These are phyloP conservation scores for Chytriomyces sp. DNA, from an alignment of 192 early-diverging fungal species.

Conservation along the genomic window DNA sequence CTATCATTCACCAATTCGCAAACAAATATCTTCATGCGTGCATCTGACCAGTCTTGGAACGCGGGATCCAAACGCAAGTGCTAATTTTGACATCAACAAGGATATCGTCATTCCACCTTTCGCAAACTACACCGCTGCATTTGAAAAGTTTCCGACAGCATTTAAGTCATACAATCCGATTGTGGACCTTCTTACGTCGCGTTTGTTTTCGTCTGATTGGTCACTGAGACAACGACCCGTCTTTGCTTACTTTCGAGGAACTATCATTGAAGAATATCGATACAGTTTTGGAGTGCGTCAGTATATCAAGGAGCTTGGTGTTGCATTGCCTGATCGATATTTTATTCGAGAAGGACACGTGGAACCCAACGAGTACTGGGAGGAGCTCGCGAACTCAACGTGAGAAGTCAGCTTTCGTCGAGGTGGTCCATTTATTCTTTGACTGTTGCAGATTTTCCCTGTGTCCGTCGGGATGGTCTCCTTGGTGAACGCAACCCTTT, in stretches of 20 bases:
- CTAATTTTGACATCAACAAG: background rate
- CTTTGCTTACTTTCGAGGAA: constrained; percentile 41
- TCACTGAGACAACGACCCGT: constrained; percentile 8
- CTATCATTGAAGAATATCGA: constrained; percentile 36
- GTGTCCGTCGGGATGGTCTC: constrained; percentile 36
- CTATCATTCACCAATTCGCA: constrained; percentile 18
- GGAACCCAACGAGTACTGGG: constrained; percentile 23
- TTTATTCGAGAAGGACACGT: constrained; percentile 17
- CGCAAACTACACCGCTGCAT: constrained; percentile 9
- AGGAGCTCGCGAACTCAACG: constrained; percentile 30
- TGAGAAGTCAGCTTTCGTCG: too few species aligned
- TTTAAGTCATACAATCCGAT: background rate
- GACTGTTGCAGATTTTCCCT: constrained; percentile 37
- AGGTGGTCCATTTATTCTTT: too few species aligned
- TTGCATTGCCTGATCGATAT: constrained; percentile 13
- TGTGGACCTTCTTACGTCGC: background rate
- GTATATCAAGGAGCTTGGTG: constrained; percentile 23
- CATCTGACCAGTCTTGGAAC: constrained; percentile 32
- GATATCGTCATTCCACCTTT: constrained; percentile 37
- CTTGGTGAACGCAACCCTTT: constrained; percentile 11
- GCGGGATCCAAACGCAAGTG: background rate
- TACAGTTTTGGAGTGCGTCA: constrained; percentile 40
- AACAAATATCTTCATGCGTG: constrained; percentile 3
- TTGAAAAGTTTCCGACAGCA: background rate
- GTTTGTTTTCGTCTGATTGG: background rate